These are phyloP conservation scores for Pterulicium gracile DNA, from an alignment of 1,284 basidiomycete genomes.

Conservation along the genomic window DNA sequence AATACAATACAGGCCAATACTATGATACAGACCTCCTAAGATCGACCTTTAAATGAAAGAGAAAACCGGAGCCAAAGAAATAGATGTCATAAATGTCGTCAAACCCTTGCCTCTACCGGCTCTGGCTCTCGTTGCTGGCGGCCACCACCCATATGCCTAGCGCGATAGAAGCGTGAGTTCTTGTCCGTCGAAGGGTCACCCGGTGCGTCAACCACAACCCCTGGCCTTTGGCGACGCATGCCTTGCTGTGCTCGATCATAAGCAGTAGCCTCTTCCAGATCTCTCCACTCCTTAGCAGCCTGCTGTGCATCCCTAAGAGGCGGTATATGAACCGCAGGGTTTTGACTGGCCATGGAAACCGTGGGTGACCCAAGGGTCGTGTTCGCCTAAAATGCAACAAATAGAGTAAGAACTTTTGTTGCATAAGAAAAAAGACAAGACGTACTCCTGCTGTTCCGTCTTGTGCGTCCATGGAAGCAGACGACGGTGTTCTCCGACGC, in stretches of 20 bases:
- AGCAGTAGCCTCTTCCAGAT: background rate
- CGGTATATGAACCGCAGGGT: background rate
- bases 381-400: background rate
- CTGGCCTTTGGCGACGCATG: background rate
- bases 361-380: slow-evolving; percentile 1
- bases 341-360: background rate
- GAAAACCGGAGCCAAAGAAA: background rate
- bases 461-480: slow-evolving; percentile 1
- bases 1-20: too few relatives aligned
- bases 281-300: background rate
- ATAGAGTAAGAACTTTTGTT: background rate
- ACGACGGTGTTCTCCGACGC: background rate
- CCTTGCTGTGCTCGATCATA: background rate
- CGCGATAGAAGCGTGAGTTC: background rate
- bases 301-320: slow-evolving; percentile 1
- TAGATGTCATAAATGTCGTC: background rate
- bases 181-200: slow-evolving; percentile 1
- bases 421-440: background rate
- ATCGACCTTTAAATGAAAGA: too few relatives aligned
- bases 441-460: slow-evolving; percentile 2
- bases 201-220: slow-evolving; percentile 2
- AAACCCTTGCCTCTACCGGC: background rate
- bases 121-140: background rate
- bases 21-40: too few relatives aligned
- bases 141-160: background rate